Evolutionary conservation across 2,329 filamentous ascomycete species (phyloP), one percentile per base, ranked within the genome.

Genomic region (Ophiosphaerella narmari): DNA sequence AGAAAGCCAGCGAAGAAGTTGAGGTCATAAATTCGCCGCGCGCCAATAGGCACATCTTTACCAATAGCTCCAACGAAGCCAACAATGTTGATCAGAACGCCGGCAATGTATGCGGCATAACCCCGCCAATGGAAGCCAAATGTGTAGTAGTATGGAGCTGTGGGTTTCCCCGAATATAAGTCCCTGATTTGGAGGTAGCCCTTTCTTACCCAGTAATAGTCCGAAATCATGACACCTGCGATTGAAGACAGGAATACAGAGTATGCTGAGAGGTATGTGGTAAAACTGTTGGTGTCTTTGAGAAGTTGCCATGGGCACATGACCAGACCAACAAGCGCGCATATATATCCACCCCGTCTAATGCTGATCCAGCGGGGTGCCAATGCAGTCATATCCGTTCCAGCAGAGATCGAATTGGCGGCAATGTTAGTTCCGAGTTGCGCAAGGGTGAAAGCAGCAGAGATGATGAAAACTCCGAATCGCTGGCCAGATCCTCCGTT

Each of bases 201-300:
- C 50, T 82, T 86, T 50, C 92, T 88, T 5, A 96, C 89, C 48
- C 88, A 55, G 74, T 95, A 97, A 78, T 97, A 97, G 73, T 97
- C 92, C 60, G 81, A 83, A 52, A 91, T 79, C 77, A 96, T 94
- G 57, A 96, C 90, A n/a, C 92, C 92, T 0, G 90, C 91, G 55
- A 97, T 95, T 37, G 89, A 91, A 51, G 89, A 92, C n/a, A 97
- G 82, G 75, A 97, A 97, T 48, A 97, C 91, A 3, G 89, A 91
- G 77, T 96, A 96, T 1, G 92, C 88, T 1, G 89, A 94, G 1
- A 97, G 84, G 68, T 96, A 96, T 3, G 90, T 95, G 0, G 90
- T 94, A 77, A 96, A 96, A 74, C 87, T 86, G 78, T 93, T 96
- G 38, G 84, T 84, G 38, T 79, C 78, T 2, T 82, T 85, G 7